Evolutionary conservation across 192 early-diverging fungal genomes (phyloP), one percentile per base, ranked within the genome.

Genomic region (Powellomyces hirtus): DNA sequence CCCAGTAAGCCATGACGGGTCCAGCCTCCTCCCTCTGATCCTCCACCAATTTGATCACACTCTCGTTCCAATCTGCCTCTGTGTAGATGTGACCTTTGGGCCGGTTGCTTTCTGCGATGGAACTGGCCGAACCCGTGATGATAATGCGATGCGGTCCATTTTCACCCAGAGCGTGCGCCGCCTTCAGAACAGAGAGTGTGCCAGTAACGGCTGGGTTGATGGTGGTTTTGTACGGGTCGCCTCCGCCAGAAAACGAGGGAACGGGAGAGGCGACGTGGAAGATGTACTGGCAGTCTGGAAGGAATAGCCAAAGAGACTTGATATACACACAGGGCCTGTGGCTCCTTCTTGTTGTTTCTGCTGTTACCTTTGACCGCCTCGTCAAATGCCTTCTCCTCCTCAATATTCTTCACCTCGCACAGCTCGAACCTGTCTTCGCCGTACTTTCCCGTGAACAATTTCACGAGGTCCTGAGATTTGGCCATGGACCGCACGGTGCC

Each of bases 241-340:
- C 35, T n/a, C n/a, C n/a, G 37, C 51, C 65, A 33, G 24, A 46
- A 42, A 70, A 65, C 7, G 24, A 24, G 29, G 53, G 62, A 42
- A 75, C 51, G 0, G 81, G 80, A 13, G 75, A 77, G 5, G 80
- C 81, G 11, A 76, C 62, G 61, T 83, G 81, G n/a, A n/a, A n/a
- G n/a, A n/a, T n/a, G n/a, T n/a, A n/a, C n/a, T n/a, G n/a, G n/a
- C n/a, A n/a, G n/a, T n/a, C n/a, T n/a, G n/a, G n/a, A n/a, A n/a
- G n/a, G n/a, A n/a, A n/a, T n/a, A n/a, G n/a, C n/a, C n/a, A n/a
- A n/a, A n/a, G n/a, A n/a, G n/a, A n/a, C n/a, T n/a, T n/a, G n/a
- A n/a, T n/a, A n/a, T n/a, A n/a, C n/a, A n/a, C n/a, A n/a, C n/a
- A n/a, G n/a, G n/a, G n/a, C n/a, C n/a, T n/a, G n/a, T n/a, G n/a